Evolutionary conservation across 805 yeast genomes (phyloP), one percentile per base, ranked within the genome.

Genomic region (Teunomyces kruisii): DNA sequence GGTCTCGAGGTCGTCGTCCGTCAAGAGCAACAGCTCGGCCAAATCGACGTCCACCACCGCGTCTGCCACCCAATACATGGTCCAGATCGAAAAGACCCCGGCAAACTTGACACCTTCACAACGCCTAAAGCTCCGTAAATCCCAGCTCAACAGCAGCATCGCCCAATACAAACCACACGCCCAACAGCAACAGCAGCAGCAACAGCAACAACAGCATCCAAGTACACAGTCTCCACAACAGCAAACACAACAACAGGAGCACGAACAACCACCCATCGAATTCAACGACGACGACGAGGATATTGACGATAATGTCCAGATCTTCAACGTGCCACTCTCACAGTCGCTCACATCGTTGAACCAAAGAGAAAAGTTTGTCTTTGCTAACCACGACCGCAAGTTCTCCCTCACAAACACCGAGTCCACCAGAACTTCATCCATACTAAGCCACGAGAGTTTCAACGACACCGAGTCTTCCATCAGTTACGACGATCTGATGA

Each of bases 271-370:
- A 4, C 22, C 10, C 9, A 12, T 22, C 17, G 17, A 39, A 27
- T 24, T 30, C 14, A 10, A 22, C 27, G 39, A 30, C 29, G 43
- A 40, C 27, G 51, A 47, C 29, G 51, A 47, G n/a, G 51, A 47
- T 80, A 78, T 47, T 77, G 79, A 46, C 62, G 79, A 74, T 35
- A 76, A 76, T 44, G 62, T 74, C 16, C 69, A 76, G 16, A 76
- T 83, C 47, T 84, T 69, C 62, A 83, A 84, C 53, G 86, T 84
- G 14, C 90, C 90, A 2, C 62, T 80, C 42, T 74, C 86, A 0
- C 83, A 80, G 39, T 75, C 85, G 0, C 61, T 83, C 14, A 68
- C 61, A 5, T 61, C 73, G 9, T 50, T 70, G 13, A 50, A 67
- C n/a, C 63, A 64, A 14, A 62, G 63, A 39, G 73, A 74, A 50